These are phyloP conservation scores for Syzygium grande DNA, from an alignment of 345 rosid genomes.

Conservation along the genomic window DNA sequence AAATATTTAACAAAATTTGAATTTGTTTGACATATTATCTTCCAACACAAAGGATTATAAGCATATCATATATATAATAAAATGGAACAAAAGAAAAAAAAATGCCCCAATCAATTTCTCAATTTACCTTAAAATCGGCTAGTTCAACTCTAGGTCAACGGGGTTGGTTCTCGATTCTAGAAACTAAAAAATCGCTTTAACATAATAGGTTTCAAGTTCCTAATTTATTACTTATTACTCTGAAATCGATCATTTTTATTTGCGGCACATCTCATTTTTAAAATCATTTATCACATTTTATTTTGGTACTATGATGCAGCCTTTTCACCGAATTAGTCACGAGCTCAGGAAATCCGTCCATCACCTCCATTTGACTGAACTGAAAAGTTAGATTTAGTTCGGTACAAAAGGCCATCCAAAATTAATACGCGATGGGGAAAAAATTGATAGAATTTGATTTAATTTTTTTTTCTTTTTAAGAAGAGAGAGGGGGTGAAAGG, in stretches of 20 bases:
- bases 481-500: constrained; percentile 6
- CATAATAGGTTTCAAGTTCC: background rate
- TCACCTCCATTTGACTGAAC: background rate
- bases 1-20: background rate
- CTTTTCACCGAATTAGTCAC: background rate
- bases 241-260: background rate
- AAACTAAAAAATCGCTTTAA: background rate
- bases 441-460: background rate
- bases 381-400: background rate
- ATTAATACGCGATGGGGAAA: background rate
- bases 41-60: background rate
- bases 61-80: background rate
- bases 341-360: background rate
- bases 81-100: background rate
- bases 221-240: background rate
- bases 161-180: accelerated
- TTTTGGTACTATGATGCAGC: background rate
- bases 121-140: too few relatives aligned
- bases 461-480: background rate
- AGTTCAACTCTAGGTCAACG: background rate
- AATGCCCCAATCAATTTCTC: background rate
- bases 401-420: background rate
- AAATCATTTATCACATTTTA: background rate
- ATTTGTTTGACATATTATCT: background rate
- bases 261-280: background rate